phyloP scores from a whole-genome alignment of 108 stramenopile species.

The Schizochytrium sp. region DNA sequence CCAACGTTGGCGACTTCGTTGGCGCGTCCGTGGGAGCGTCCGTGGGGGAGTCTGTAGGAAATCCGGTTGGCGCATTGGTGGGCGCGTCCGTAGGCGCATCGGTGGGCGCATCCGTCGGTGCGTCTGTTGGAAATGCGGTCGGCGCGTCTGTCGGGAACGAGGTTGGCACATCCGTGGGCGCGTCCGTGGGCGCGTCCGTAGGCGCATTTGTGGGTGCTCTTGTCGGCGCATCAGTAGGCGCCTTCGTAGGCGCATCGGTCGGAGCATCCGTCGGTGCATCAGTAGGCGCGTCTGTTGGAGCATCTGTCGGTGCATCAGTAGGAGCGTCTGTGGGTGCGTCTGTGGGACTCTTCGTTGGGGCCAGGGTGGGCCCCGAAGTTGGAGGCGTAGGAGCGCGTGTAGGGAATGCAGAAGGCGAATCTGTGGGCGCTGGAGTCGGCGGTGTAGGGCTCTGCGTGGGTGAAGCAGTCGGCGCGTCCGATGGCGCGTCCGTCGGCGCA shows the following conservation, averaged over 20 bases:
- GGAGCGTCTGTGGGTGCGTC: not conserved
- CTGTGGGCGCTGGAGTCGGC: not conserved
- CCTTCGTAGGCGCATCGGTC: not conserved
- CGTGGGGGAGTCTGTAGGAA: too few species aligned
- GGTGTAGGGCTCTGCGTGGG: not conserved
- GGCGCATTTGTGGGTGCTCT: not conserved
- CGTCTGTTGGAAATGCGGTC: not conserved
- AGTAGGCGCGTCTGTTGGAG: not conserved
- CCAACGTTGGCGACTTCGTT: not conserved
- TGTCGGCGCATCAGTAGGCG: not conserved
- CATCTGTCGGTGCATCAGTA: not conserved
- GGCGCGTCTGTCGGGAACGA: not conserved
- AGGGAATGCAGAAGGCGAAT: not conserved
- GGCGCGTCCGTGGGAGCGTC: not conserved
- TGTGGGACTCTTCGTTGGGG: not conserved
- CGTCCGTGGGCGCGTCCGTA: not conserved
- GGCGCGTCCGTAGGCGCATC: not conserved
- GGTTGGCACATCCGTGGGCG: not conserved
- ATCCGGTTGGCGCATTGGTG: not conserved
- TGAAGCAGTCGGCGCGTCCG: not conserved
- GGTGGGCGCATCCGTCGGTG: not conserved
- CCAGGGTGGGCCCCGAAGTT: not conserved
- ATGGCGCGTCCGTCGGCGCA: too few species aligned
- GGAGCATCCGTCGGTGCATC: not conserved
- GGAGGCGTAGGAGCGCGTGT: not conserved